Evolutionary conservation across 495 filamentous ascomycete genomes (phyloP), one percentile per base, ranked within the genome.

Genomic region (Lindgomyces ingoldianus): DNA sequence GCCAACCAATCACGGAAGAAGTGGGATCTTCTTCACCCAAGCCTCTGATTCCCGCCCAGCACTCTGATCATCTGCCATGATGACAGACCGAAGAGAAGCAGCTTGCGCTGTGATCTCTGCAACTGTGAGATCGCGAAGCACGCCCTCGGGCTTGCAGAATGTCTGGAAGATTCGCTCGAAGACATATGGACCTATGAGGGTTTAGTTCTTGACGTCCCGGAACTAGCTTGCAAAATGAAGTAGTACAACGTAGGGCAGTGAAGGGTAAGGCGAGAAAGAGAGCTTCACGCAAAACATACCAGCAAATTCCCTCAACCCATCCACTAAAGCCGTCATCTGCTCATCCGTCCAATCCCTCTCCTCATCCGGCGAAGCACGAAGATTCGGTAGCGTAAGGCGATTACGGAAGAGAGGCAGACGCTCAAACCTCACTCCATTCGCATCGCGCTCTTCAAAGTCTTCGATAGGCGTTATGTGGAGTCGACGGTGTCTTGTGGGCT

Each of bases 11-110:
- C 30, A 69, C 3, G 49, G 66, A n/a, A 69, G 41, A 26, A 74
- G 60, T 33, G 71, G 74, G 36, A 76, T 74, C 30, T 57, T 52
- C 46, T 41, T 29, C 0, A 76, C 47, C 74, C 74, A 76, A 26
- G 65, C 56, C 46, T 64, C 62, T 22, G 67, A 48, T 52, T 67
- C 66, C 41, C 57, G 41, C 9, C 55, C 60, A 0, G 48, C 47
- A 33, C 46, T 26, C 51, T 61, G 18, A 42, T 47, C 46, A 24
- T 52, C 12, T n/a, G 53, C 44, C 4, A 70, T 49, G 41, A 68
- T 30, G 10, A 21, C 45, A 18, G 61, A 30, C 41, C 61, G 66
- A 44, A 74, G 11, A 29, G 39, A 41, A 16, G 63, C 66, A 41
- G 75, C 75, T 45, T 60, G 39, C 39, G 51, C 33, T 21, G 70